Evolutionary conservation across 2,329 filamentous ascomycete species (phyloP), one percentile per base, ranked within the genome.

Genomic region (Alternaria incomplexa): DNA sequence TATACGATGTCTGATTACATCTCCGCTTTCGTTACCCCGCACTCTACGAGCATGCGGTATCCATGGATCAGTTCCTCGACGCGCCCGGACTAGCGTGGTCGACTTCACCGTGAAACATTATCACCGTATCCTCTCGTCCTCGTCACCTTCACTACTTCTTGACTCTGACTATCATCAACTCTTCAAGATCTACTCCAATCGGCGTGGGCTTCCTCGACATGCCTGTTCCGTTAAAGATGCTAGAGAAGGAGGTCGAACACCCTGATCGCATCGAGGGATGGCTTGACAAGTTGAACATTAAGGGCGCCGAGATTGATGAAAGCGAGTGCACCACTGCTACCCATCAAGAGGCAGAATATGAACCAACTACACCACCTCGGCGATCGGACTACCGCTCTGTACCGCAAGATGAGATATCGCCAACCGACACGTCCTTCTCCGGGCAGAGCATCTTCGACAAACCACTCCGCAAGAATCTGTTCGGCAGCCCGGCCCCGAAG

Each of bases 371-470:
- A 8, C 48, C 48, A 11, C 32, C 1, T 3, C 13, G 10, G 6
- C 28, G 23, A 23, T 4, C 13, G 22, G 32, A 23, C 20, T 3
- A 20, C 32, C 20, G 9, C 23, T 11, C 13, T 7, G 23, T 11
- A 25, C 6, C 6, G 11, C 26, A 57, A 13, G 58, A 67, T 1
- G 62, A 69, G 5, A 11, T 64, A 3, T 77, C 73, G 23, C 74
- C 73, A 8, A 76, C 73, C 2, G 62, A 74, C 17, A 74, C 73
- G 1, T 62, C 55, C 4, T 76, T 75, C 55, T 74, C 73, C 0
- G 47, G 53, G 7, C 13, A 56, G n/a, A 66, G 58, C 22, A 53
- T 77, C 44, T 77, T 76, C 65, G 72, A 74, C 45, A 51, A 46
- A 3, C 66, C 63, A 2, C 15, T 30, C 51, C 26, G n/a, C n/a